Percentiles rank a stretch among this genome's conserved stretches.
phyloP scores from a whole-genome alignment of 2,329 filamentous ascomycete genomes.

The Penicillium sp. region DNA sequence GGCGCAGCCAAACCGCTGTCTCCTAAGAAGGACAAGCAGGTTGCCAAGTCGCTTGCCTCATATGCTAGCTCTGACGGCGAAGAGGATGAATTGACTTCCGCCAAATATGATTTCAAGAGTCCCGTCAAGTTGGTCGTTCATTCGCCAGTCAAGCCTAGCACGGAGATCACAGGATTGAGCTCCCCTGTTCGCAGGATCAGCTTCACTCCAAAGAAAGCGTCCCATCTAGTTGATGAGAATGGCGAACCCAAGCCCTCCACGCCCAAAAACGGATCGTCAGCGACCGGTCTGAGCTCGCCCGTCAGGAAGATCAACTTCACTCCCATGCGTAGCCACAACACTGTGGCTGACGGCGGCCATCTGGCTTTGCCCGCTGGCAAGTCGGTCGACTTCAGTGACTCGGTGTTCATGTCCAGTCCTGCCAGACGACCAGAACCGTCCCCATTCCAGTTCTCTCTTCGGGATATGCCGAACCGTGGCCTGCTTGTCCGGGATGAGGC shows the following conservation, averaged over 20 bases:
- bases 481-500: conserved; percentile 27
- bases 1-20: conserved; percentile 43
- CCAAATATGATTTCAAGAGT: conserved; percentile 34
- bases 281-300: conserved; percentile 32
- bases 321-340: conserved; percentile 18
- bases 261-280: conserved; percentile 25
- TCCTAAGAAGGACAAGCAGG: conserved; percentile 52
- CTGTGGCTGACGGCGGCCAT: conserved; percentile 22
- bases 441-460: conserved; percentile 46
- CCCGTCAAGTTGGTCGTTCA: conserved; percentile 33
- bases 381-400: conserved; percentile 35
- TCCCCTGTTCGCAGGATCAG: conserved; percentile 38
- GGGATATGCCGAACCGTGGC: conserved; percentile 43
- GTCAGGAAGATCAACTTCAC: conserved; percentile 43
- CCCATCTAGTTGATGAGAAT: conserved; percentile 35
- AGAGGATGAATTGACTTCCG: conserved; percentile 46
- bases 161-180: conserved; percentile 32
- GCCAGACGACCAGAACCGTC: conserved; percentile 48
- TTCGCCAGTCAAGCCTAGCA: conserved; percentile 35
- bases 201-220: conserved; percentile 29
- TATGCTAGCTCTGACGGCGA: conserved; percentile 43
- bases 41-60: conserved; percentile 42
- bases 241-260: conserved; percentile 31
- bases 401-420: conserved; percentile 45
- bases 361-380: conserved; percentile 29